Percentiles rank a stretch among this genome's conserved stretches.
These are phyloP conservation scores for Polytolypa hystricis DNA, from an alignment of 2,329 filamentous ascomycete species.

Conservation along the genomic window DNA sequence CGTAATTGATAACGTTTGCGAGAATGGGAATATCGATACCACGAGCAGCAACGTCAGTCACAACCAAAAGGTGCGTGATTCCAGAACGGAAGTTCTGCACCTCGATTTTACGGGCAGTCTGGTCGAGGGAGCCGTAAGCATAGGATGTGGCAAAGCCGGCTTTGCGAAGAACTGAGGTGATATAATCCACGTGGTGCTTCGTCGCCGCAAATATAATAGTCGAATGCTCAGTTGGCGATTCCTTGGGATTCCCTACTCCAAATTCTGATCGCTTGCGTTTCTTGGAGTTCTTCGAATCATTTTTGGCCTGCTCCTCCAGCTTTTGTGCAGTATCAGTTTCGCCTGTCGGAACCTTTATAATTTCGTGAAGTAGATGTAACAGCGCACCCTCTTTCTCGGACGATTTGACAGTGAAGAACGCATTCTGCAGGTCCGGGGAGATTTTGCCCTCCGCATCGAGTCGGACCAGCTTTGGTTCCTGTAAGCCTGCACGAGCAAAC, in stretches of 20 bases:
- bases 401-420: conserved; percentile 87
- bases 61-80: conserved; percentile 78
- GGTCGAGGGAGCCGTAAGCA: conserved; percentile 88
- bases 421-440: conserved; percentile 88
- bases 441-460: conserved; percentile 92
- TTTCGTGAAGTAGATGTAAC: conserved; percentile 75
- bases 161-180: conserved; percentile 65
- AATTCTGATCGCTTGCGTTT: conserved; percentile 41
- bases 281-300: conserved; percentile 29
- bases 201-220: conserved; percentile 93
- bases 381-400: conserved; percentile 89
- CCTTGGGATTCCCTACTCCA: conserved; percentile 42
- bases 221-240: conserved; percentile 75
- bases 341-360: conserved; percentile 81
- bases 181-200: conserved; percentile 94
- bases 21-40: conserved; percentile 96
- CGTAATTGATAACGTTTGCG: conserved; percentile 97
- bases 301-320: conserved; percentile 36
- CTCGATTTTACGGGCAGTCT: conserved; percentile 83
- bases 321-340: conserved; percentile 42
- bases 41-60: conserved; percentile 91
- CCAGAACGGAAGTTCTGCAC: conserved; percentile 82
- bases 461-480: conserved; percentile 82
- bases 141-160: conserved; percentile 86
- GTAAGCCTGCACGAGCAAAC: conserved; percentile 83